Conservation (phyloP, 2,329 filamentous ascomycete species). For the Aspergillus flavus region DNA sequence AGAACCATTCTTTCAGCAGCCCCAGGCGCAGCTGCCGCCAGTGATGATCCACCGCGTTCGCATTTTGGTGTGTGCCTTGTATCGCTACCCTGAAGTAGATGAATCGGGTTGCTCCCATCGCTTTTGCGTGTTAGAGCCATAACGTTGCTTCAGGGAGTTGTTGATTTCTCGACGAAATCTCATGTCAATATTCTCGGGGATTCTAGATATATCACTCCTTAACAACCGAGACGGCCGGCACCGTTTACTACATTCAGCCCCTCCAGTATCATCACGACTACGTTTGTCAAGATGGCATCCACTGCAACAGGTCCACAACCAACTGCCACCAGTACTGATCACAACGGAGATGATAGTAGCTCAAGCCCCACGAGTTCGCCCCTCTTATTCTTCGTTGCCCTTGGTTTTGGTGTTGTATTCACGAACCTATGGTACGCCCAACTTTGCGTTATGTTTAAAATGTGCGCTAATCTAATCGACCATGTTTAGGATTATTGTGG, state of each 20-base stretch:
- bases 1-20: background rate
- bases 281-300: constrained; percentile 29
- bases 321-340: constrained; percentile 29
- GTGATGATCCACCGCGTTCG: constrained; percentile 8
- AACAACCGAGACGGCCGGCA: background rate
- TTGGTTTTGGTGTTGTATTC: constrained; percentile 97
- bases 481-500: constrained; percentile 89
- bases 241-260: background rate
- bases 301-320: constrained; percentile 31
- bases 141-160: too few species aligned
- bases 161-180: background rate
- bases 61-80: constrained; percentile 7
- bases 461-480: background rate
- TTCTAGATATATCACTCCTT: background rate
- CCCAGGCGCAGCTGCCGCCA: background rate
- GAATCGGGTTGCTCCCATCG: background rate
- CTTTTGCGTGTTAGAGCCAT: background rate
- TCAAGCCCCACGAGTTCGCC: constrained; percentile 68
- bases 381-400: constrained; percentile 86
- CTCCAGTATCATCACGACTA: background rate
- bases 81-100: constrained; percentile 2
- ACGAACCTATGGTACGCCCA: constrained; percentile 92
- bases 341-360: constrained; percentile 35
- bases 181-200: background rate
- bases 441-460: background rate